A percentile compares a stretch with the other conserved stretches of the same genome.
Evolutionary conservation across 768 basidiomycete genomes (phyloP).

Genomic region (Amanita fuliginea): DNA sequence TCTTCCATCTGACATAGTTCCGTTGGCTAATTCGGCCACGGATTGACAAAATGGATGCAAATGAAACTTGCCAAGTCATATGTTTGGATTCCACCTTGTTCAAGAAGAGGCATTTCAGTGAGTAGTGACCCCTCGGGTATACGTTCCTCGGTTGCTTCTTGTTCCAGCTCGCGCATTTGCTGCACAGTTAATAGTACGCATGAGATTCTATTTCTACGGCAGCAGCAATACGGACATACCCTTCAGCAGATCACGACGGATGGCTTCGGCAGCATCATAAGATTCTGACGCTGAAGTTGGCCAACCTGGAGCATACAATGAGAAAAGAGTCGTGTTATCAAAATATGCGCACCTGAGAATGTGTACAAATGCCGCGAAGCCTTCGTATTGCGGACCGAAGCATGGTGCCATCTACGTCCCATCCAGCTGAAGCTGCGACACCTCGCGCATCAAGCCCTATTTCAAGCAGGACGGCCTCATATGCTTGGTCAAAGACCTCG

Average conservation of each 20-base stretch:
- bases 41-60: neutral
- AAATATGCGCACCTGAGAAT: conserved; percentile 53
- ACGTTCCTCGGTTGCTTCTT: conserved; percentile 22
- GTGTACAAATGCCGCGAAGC: conserved; percentile 80
- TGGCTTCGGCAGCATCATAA: conserved; percentile 58
- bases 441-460: conserved; percentile 69
- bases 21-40: neutral
- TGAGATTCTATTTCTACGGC: neutral
- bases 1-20: conserved; percentile 46
- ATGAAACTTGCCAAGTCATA: conserved; percentile 19
- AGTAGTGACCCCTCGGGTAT: conserved; percentile 38
- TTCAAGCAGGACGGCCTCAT: conserved; percentile 49
- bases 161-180: conserved; percentile 32
- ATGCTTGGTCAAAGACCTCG: conserved; percentile 80
- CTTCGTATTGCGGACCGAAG: conserved; percentile 57
- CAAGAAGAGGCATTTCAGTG: conserved; percentile 34
- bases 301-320: conserved; percentile 41
- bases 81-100: conserved; percentile 36
- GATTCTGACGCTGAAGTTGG: conserved; percentile 42
- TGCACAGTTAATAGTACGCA: conserved; percentile 13
- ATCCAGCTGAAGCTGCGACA: conserved; percentile 48
- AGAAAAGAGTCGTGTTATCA: neutral
- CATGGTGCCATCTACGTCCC: conserved; percentile 48
- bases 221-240: conserved; percentile 23
- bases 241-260: conserved; percentile 55